These are phyloP conservation scores for Sarocladium brachiariae DNA, from an alignment of 2,329 filamentous ascomycete genomes.

Conservation along the genomic window DNA sequence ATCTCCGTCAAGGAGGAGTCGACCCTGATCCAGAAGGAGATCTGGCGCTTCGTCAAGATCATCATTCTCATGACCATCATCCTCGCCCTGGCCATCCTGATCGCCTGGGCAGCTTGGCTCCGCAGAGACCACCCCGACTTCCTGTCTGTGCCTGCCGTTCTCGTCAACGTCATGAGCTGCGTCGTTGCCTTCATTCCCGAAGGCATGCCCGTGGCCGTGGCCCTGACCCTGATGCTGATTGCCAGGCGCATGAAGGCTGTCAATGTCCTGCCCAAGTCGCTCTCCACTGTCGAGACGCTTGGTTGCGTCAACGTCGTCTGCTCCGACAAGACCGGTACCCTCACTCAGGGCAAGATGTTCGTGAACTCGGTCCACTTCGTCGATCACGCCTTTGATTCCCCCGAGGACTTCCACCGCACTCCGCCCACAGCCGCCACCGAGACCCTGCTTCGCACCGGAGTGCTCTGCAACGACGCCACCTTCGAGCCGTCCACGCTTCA, in stretches of 20 bases:
- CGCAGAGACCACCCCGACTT: slow-evolving; percentile 27
- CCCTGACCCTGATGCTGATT: slow-evolving; percentile 35
- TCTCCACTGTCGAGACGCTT: slow-evolving; percentile 69
- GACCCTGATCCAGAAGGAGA: slow-evolving; percentile 35
- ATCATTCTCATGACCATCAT: slow-evolving; percentile 32
- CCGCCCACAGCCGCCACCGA: slow-evolving; percentile 14
- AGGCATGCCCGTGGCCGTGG: slow-evolving; percentile 32
- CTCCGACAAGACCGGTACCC: slow-evolving; percentile 56
- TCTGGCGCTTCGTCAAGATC: slow-evolving; percentile 35
- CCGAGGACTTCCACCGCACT: slow-evolving; percentile 19
- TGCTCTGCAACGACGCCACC: slow-evolving; percentile 35
- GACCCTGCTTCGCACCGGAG: slow-evolving; percentile 23
- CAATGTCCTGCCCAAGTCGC: slow-evolving; percentile 34
- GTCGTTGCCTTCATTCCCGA: slow-evolving; percentile 34
- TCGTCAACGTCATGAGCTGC: slow-evolving; percentile 39
- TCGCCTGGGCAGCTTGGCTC: slow-evolving; percentile 39
- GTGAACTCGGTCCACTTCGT: slow-evolving; percentile 32
- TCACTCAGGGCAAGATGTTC: slow-evolving; percentile 38
- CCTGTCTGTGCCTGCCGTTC: slow-evolving; percentile 36
- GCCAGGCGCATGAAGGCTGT: slow-evolving; percentile 35
- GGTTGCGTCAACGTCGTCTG: slow-evolving; percentile 68
- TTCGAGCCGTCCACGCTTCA: slow-evolving; percentile 32
- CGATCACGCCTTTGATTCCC: slow-evolving; percentile 21
- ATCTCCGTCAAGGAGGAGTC: slow-evolving; percentile 28
- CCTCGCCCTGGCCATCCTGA: slow-evolving; percentile 32